phyloP scores from a whole-genome alignment of 2,329 filamentous ascomycete species.

The Penicillium sp. region DNA sequence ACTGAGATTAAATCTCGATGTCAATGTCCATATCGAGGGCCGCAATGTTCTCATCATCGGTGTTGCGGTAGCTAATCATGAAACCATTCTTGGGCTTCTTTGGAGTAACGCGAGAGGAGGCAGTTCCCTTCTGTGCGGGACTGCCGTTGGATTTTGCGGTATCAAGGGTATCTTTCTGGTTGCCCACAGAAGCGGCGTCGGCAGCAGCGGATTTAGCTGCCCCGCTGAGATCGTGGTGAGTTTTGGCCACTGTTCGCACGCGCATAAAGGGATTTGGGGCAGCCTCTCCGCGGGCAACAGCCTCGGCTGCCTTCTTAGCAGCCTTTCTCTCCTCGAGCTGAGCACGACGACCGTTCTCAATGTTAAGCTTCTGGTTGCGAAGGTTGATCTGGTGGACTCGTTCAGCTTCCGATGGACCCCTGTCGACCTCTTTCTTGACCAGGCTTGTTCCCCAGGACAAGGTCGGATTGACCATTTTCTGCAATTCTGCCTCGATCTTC shows the following conservation, averaged over 20 bases:
- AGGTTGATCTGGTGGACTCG: constrained; percentile 79
- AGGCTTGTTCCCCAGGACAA: constrained; percentile 71
- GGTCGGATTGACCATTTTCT: constrained; percentile 55
- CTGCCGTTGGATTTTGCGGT: constrained; percentile 54
- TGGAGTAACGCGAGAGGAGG: constrained; percentile 32
- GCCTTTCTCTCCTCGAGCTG: constrained; percentile 76
- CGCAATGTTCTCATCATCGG: constrained; percentile 91
- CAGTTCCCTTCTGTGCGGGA: constrained; percentile 51
- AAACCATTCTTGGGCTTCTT: constrained; percentile 48
- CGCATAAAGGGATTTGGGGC: constrained; percentile 57
- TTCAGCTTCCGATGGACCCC: constrained; percentile 67
- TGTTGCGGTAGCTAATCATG: constrained; percentile 72
- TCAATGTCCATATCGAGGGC: constrained; percentile 88
- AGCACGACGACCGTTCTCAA: constrained; percentile 86
- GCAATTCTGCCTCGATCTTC: constrained; percentile 51
- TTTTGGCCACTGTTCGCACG: constrained; percentile 66
- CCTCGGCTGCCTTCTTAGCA: constrained; percentile 60
- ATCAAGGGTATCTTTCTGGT: constrained; percentile 50
- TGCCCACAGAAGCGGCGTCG: constrained; percentile 29
- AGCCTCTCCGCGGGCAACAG: constrained; percentile 63
- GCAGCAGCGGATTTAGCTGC: constrained; percentile 31
- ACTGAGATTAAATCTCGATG: constrained; percentile 66
- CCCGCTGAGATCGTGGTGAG: constrained; percentile 60
- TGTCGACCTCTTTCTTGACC: constrained; percentile 55
- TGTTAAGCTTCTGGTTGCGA: constrained; percentile 78